Evolutionary conservation across 2,329 filamentous ascomycete genomes (phyloP).

Genomic region (Colletotrichum tamarilloi): DNA sequence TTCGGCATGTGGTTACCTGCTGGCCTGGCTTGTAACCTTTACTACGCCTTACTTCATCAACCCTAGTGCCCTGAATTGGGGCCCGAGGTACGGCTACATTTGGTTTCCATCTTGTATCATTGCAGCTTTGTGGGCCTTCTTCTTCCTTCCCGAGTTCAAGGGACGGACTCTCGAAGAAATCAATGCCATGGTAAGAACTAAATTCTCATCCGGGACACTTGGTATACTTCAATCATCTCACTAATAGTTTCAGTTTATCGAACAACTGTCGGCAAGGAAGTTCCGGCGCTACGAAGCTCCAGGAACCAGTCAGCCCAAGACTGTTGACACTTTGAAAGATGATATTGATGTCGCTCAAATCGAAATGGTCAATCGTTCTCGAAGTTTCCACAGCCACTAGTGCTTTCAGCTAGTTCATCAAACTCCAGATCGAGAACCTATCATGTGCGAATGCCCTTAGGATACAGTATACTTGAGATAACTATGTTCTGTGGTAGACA

Average conservation of each 20-base stretch:
- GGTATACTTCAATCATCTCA: not conserved
- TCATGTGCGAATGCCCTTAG: no score
- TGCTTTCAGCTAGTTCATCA: not conserved
- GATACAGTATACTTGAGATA: no score
- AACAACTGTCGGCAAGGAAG: not conserved
- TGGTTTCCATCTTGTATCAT: constrained; percentile 52
- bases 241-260: not conserved
- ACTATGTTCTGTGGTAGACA: no score
- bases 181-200: not conserved
- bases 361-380: not conserved
- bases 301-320: not conserved
- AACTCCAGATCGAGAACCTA: no score
- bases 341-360: not conserved
- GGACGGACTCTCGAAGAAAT: not conserved
- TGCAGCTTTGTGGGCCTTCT: constrained; percentile 42
- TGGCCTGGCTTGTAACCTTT: constrained; percentile 63
- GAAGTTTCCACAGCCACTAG: not conserved
- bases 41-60: constrained; percentile 67
- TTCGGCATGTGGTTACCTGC: constrained; percentile 59
- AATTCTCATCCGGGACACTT: not conserved
- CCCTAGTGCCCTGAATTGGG: constrained; percentile 60
- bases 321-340: not conserved
- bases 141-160: constrained; percentile 58
- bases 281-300: not conserved
- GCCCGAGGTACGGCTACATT: constrained; percentile 62